phyloP scores from a whole-genome alignment of 2,329 filamentous ascomycete genomes.

The Arthrobotrys musiformis region DNA sequence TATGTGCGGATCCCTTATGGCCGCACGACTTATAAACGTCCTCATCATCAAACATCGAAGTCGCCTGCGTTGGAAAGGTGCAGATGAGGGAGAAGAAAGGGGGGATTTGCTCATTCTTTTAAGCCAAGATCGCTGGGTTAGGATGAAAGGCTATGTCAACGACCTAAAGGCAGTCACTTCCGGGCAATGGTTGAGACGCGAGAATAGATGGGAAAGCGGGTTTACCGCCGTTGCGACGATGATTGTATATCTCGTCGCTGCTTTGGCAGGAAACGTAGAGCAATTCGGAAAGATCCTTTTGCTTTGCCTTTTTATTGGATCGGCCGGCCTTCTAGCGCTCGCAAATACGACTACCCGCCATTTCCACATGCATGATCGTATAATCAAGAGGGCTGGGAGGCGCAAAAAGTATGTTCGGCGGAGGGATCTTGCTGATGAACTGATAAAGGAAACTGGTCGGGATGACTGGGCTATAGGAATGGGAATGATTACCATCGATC shows the following conservation, averaged over 20 bases:
- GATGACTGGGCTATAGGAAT: slow-evolving; percentile 62
- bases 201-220: slow-evolving; percentile 67
- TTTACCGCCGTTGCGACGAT: slow-evolving; percentile 69
- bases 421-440: slow-evolving; percentile 62
- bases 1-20: slow-evolving; percentile 66
- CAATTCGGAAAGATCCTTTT: slow-evolving; percentile 68
- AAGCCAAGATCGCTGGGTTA: slow-evolving; percentile 67
- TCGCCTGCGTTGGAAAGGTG: slow-evolving; percentile 61
- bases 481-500: slow-evolving; percentile 60
- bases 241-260: slow-evolving; percentile 70
- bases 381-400: slow-evolving; percentile 60
- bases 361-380: slow-evolving; percentile 68
- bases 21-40: slow-evolving; percentile 70
- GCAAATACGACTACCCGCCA: slow-evolving; percentile 67
- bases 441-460: slow-evolving; percentile 61
- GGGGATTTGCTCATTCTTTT: slow-evolving; percentile 69
- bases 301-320: slow-evolving; percentile 67
- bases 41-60: slow-evolving; percentile 69
- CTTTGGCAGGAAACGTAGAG: slow-evolving; percentile 69
- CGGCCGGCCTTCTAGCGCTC: slow-evolving; percentile 68
- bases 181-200: slow-evolving; percentile 68
- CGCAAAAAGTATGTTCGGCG: slow-evolving; percentile 61
- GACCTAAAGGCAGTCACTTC: slow-evolving; percentile 72
- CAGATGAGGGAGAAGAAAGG: slow-evolving; percentile 61
- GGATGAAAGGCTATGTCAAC: slow-evolving; percentile 68